phyloP scores from a whole-genome alignment of 108 stramenopile species.

The Cyclostephanos tholiformis region DNA sequence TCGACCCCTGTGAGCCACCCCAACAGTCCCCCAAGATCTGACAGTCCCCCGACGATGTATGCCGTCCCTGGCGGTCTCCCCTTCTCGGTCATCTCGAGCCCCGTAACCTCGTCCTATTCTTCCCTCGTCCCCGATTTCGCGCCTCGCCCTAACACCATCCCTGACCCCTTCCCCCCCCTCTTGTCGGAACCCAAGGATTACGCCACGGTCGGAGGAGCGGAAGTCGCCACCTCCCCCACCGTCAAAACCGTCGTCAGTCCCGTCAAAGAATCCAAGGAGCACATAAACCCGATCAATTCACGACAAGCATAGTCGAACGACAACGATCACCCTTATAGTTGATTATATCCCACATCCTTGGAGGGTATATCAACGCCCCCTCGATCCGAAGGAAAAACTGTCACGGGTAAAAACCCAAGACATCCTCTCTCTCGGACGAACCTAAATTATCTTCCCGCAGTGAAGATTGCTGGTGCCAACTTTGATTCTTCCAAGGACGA shows the following conservation, averaged over 20 bases:
- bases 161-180: constrained; percentile 8
- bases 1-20: constrained; percentile 24
- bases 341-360: neutral
- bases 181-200: constrained; percentile 10
- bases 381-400: constrained; percentile 1
- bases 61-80: neutral
- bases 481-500: constrained; percentile 20
- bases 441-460: constrained; percentile 50
- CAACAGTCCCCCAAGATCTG: constrained; percentile 22
- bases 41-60: constrained; percentile 14
- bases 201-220: constrained; percentile 5
- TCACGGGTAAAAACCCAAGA: neutral
- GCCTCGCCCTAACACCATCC: constrained; percentile 3
- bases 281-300: constrained; percentile 50
- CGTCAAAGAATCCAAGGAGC: constrained; percentile 34
- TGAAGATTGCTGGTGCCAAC: constrained; percentile 53
- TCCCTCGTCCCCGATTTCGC: neutral
- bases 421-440: constrained; percentile 2
- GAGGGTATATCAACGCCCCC: constrained; percentile 13
- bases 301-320: constrained; percentile 54
- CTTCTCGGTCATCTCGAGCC: neutral
- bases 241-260: neutral
- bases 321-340: constrained; percentile 14
- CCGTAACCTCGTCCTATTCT: constrained; percentile 1
- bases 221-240: neutral